Evolutionary conservation across 768 basidiomycete species (phyloP).

Genomic region (Pseudohyphozyma bogoriensis): DNA sequence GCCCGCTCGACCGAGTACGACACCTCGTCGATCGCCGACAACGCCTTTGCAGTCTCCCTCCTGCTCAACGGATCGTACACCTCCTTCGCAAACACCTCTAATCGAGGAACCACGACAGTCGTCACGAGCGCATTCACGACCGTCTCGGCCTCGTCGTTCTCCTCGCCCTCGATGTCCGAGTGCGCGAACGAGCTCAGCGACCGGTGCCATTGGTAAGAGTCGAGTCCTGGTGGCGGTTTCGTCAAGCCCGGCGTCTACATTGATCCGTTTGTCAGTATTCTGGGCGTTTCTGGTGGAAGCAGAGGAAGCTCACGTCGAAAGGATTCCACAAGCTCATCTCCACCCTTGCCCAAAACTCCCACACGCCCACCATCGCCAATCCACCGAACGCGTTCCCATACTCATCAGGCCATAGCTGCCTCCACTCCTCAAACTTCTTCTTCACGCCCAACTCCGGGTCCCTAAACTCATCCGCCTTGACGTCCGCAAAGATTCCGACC

Average conservation of each 20-base stretch:
- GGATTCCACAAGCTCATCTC: conserved; percentile 45
- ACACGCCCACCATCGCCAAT: conserved; percentile 40
- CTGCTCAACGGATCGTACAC: conserved; percentile 41
- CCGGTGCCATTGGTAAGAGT: conserved; percentile 36
- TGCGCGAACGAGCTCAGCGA: conserved; percentile 31
- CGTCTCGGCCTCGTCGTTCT: conserved; percentile 38
- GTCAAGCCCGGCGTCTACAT: conserved; percentile 24
- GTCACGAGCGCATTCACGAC: conserved; percentile 40
- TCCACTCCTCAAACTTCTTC: conserved; percentile 41
- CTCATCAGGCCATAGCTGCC: conserved; percentile 39
- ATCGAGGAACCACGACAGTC: conserved; percentile 38
- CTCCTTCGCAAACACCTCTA: conserved; percentile 32
- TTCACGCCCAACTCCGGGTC: conserved; percentile 30
- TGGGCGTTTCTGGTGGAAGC: neutral
- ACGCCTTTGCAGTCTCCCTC: conserved; percentile 37
- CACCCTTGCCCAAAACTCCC: conserved; percentile 44
- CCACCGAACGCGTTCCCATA: conserved; percentile 43
- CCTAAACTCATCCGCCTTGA: conserved; percentile 29
- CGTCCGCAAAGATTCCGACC: conserved; percentile 29
- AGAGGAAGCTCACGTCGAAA: conserved; percentile 37
- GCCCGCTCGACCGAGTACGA: conserved; percentile 38
- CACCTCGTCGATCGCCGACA: conserved; percentile 39
- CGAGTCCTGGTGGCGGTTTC: conserved; percentile 31
- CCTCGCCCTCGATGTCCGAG: conserved; percentile 24
- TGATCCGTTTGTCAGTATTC: neutral